Percentiles rank a stretch among this genome's conserved stretches.
Evolutionary conservation across 768 basidiomycete species (phyloP).

Genomic region (Russula compacta): DNA sequence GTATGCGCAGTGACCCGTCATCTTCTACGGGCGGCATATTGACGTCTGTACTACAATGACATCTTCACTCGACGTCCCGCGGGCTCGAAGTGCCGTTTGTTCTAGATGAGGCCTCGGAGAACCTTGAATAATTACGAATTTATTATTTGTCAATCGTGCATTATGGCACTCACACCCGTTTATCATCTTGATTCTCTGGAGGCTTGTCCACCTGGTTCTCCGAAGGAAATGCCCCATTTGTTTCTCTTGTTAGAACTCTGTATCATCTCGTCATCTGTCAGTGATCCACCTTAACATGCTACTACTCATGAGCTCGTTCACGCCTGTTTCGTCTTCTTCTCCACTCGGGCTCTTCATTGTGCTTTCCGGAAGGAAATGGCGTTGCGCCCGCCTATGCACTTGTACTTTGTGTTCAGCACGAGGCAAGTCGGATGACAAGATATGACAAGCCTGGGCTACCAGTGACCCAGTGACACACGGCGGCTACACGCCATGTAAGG

Average conservation of each 20-base stretch:
- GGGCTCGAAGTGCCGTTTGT: neutral
- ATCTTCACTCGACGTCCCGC: neutral
- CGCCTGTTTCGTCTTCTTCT: neutral
- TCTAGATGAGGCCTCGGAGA: too few species aligned
- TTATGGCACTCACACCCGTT: neutral
- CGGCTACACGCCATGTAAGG: conserved; percentile 12
- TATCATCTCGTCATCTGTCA: neutral
- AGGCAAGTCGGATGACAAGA: neutral
- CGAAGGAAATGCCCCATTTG: neutral
- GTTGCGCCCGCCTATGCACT: neutral
- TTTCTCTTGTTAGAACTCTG: neutral
- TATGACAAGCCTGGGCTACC: neutral
- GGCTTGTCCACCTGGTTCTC: neutral
- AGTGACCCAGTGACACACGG: neutral
- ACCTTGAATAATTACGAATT: neutral
- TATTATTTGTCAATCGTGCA: neutral
- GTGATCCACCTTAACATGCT: neutral
- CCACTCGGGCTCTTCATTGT: neutral
- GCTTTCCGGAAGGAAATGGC: neutral
- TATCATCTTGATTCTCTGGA: neutral
- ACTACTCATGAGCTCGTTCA: neutral
- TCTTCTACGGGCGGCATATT: neutral
- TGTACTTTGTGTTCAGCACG: neutral
- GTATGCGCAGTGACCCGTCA: neutral
- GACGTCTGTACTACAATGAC: neutral